phyloP scores from a whole-genome alignment of 2,329 filamentous ascomycete species.

The Dactylonectria estremocensis region DNA sequence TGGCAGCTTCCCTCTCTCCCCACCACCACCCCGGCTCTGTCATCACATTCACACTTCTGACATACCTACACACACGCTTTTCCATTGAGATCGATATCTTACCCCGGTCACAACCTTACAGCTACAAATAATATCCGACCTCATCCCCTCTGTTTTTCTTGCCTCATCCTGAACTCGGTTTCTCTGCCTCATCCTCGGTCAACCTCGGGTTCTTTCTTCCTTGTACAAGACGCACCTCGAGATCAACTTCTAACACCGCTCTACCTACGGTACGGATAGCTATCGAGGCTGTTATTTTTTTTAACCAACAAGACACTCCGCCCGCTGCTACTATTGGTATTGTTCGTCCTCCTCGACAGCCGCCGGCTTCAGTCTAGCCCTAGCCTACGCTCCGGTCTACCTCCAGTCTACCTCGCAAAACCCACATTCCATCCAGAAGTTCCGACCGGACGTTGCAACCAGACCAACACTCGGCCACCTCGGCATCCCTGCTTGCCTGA shows the following conservation, averaged over 20 bases:
- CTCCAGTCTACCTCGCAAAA: constrained; percentile 1
- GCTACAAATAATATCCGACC: constrained; percentile 30
- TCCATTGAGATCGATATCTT: constrained; percentile 3
- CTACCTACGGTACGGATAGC: neutral
- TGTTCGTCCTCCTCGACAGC: neutral
- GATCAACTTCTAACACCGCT: neutral
- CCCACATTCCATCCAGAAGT: neutral
- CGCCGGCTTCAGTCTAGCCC: neutral
- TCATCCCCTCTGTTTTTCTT: neutral
- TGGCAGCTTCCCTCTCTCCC: neutral
- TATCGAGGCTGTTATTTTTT: constrained; percentile 3
- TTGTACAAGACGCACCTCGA: neutral
- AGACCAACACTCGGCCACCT: neutral
- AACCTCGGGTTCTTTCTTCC: neutral
- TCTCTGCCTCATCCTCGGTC: neutral
- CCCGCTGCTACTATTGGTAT: too few species aligned
- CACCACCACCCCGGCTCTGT: constrained; percentile 9
- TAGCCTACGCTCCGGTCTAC: neutral
- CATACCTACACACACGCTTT: constrained; percentile 20
- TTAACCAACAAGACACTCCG: neutral
- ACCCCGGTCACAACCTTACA: neutral
- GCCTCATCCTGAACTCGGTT: neutral
- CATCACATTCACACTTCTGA: constrained; percentile 22
- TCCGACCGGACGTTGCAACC: neutral
- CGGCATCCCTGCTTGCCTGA: constrained; percentile 2